Percentiles rank a stretch among this genome's conserved stretches.
Conservation (phyloP, 2,329 filamentous ascomycete species). For the Cytospora chrysosperma region DNA sequence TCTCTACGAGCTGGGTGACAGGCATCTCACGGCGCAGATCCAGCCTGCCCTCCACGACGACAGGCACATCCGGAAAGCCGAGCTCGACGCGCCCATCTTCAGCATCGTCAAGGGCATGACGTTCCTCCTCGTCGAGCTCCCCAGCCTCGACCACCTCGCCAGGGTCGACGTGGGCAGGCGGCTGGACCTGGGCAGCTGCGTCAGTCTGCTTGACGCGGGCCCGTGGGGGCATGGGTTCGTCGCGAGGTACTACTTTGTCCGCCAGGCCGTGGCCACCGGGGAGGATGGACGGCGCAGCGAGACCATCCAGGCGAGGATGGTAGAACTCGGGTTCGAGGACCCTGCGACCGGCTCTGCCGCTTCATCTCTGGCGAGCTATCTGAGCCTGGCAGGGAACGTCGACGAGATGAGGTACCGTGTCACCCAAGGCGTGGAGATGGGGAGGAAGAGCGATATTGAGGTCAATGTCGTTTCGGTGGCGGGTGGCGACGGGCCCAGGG, state of each 20-base stretch:
- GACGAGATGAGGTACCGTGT: slow-evolving; percentile 47
- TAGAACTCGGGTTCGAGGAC: slow-evolving; percentile 53
- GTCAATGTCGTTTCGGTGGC: slow-evolving; percentile 40
- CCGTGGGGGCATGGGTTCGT: slow-evolving; percentile 54
- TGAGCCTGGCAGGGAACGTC: slow-evolving; percentile 44
- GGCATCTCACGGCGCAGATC: slow-evolving; percentile 28
- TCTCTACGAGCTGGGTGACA: slow-evolving; percentile 32
- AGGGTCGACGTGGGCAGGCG: slow-evolving; percentile 34
- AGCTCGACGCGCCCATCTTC: slow-evolving; percentile 48
- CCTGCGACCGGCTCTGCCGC: slow-evolving; percentile 64
- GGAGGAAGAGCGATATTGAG: slow-evolving; percentile 52
- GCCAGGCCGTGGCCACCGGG: slow-evolving; percentile 30
- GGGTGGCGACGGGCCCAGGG: slow-evolving; percentile 7
- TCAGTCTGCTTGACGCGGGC: slow-evolving; percentile 48
- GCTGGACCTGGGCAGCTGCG: slow-evolving; percentile 30
- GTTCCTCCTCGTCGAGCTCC: slow-evolving; percentile 65
- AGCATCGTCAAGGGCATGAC: slow-evolving; percentile 73
- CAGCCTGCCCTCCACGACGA: slow-evolving; percentile 34
- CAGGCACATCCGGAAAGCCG: slow-evolving; percentile 34
- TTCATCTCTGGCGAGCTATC: slow-evolving; percentile 53
- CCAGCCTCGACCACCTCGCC: slow-evolving; percentile 57
- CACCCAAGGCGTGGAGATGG: slow-evolving; percentile 69
- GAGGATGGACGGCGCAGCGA: slow-evolving; percentile 30
- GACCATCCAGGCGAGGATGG: slow-evolving; percentile 57
- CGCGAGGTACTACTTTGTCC: slow-evolving; percentile 57